Base-by-base conservation (phyloP, 768 basidiomycete genomes). In the Trametes meyenii region DNA sequence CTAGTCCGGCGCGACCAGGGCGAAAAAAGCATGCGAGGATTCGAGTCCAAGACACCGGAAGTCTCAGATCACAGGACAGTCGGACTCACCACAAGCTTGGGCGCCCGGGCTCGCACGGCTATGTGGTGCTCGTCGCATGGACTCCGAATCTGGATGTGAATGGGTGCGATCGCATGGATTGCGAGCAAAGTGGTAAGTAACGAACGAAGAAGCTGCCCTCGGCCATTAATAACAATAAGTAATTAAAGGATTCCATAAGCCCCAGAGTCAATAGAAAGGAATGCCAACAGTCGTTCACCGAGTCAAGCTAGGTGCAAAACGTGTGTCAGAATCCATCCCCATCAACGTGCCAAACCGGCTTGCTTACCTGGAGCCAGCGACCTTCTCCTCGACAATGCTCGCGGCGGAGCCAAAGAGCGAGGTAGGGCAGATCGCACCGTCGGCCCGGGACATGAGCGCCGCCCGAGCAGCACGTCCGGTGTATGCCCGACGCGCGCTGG, bases 161-260 rank as follows among this genome's bases (percentile, higher is more conserved):
- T 45, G 60, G 54, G 61, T 54, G 55, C 38, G 61, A 62, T 62
- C 61, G 46, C 52, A 56, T 45, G 50, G 23, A 62, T 49, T 56
- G 56, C 50, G 61, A 62, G 56, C 61, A 56, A 52, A 62, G 35
- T 62, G 43, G 61, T 56, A 45, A 62, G 51, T 33, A 33, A 33
- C 35, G 26, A 36, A 21, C 49, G 39, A 38, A 36, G 51, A 5
- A 46, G 55, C 61, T 55, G 48, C 61, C 54, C 61, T 62, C 61
- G 52, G 40, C 55, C 55, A 46, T 56, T 62, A 62, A 62, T 23
- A 23, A 62, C 56, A 62, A 50, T 61, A 50, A 56, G 45, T 62
- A 62, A 50, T 61, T 55, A 56, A 50, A 62, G 55, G 49, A 17
- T 38, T 51, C 61, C 56, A 61, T 46, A 40, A 24, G 26, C 40